These are phyloP conservation scores for Calonectria hawksworthii DNA, from an alignment of 2,329 filamentous ascomycete species.

Conservation along the genomic window DNA sequence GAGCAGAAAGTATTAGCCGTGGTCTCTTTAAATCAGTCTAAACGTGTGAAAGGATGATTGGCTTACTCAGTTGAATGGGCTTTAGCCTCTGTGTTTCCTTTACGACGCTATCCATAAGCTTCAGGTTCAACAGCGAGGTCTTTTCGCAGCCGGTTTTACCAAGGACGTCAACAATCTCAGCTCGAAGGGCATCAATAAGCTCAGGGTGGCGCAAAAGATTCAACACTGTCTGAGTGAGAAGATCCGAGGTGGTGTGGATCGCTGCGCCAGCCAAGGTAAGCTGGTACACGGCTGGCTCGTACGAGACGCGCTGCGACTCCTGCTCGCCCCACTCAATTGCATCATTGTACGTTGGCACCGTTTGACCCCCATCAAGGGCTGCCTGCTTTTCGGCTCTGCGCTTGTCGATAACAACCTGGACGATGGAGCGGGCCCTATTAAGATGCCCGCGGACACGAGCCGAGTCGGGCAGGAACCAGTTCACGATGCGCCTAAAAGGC, in stretches of 20 bases:
- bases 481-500: neutral
- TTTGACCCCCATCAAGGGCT: neutral
- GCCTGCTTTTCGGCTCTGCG: neutral
- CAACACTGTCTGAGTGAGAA: neutral
- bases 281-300: neutral
- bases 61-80: neutral
- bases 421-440: neutral
- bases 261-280: neutral
- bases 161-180: neutral
- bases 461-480: neutral
- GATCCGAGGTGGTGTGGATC: neutral
- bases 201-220: neutral
- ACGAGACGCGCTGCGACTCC: neutral
- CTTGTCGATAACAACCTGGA: neutral
- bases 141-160: neutral
- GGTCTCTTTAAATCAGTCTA: too few relatives aligned
- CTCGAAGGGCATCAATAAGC: neutral
- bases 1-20: neutral
- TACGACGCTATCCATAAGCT: neutral
- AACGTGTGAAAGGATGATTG: too few relatives aligned
- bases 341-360: neutral
- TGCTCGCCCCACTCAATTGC: neutral
- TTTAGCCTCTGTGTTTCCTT: neutral
- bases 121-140: neutral
- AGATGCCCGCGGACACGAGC: neutral